Percentiles rank a stretch among this genome's conserved stretches.
These are phyloP conservation scores for Cercospora sp. DNA, from an alignment of 2,329 filamentous ascomycete genomes.

Conservation along the genomic window DNA sequence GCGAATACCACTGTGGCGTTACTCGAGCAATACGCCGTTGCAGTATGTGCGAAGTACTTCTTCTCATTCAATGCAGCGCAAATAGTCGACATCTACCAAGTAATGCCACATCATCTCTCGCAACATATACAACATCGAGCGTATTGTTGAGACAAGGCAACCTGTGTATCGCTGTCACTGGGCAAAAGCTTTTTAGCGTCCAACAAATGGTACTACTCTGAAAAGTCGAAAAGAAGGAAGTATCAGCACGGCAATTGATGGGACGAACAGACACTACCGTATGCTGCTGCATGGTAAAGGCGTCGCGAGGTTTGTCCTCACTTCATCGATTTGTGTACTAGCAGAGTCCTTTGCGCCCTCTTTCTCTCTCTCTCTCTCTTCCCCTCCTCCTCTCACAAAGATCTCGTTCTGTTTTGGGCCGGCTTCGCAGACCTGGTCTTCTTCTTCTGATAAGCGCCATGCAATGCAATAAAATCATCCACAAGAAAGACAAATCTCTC, in stretches of 20 bases:
- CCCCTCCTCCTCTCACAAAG: neutral
- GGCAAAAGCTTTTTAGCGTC: neutral
- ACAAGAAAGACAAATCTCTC: neutral
- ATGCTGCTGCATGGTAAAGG: too few relatives aligned
- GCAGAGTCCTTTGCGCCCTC: neutral
- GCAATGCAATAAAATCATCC: neutral
- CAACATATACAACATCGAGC: neutral
- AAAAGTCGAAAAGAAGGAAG: too few relatives aligned
- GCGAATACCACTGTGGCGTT: neutral
- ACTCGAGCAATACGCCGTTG: neutral
- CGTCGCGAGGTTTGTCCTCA: too few relatives aligned
- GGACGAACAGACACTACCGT: too few relatives aligned
- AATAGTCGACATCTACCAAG: neutral
- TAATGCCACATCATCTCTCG: neutral
- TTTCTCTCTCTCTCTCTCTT: too few relatives aligned
- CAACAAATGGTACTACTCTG: too few relatives aligned
- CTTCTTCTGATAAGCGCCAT: neutral
- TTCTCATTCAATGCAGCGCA: neutral
- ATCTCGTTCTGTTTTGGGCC: neutral
- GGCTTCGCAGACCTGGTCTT: neutral
- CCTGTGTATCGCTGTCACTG: neutral
- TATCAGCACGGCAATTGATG: too few relatives aligned
- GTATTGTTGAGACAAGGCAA: neutral
- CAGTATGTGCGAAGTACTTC: neutral
- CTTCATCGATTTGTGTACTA: too few relatives aligned